Percentiles rank a stretch among this genome's conserved stretches.
These are phyloP conservation scores for Solanum hybrid DNA, from an alignment of 305 asterid genomes.

Conservation along the genomic window DNA sequence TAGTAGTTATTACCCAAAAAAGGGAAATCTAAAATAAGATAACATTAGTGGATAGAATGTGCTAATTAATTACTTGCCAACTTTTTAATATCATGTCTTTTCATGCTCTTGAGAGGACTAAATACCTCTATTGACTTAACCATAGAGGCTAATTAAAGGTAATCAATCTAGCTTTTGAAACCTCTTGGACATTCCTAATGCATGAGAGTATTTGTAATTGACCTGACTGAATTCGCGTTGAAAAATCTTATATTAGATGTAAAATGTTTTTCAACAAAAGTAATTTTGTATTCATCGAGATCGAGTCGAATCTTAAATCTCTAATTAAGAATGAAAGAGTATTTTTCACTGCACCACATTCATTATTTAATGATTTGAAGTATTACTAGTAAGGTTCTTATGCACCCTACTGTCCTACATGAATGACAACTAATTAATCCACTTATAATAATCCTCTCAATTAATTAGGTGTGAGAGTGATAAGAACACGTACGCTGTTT, in stretches of 20 bases:
- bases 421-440: neutral
- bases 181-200: neutral
- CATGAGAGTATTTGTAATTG: neutral
- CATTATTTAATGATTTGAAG: neutral
- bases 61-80: neutral
- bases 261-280: neutral
- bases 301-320: neutral
- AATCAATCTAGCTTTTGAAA: neutral
- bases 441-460: neutral
- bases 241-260: neutral
- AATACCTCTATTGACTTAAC: neutral
- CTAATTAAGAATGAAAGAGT: too few relatives aligned
- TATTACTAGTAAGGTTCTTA: neutral
- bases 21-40: neutral
- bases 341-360: neutral
- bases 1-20: neutral
- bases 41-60: constrained; percentile 5
- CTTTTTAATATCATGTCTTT: constrained; percentile 1
- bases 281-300: neutral
- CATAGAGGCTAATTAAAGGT: neutral
- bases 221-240: accelerated
- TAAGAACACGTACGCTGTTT: neutral
- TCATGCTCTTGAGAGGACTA: constrained; percentile 9
- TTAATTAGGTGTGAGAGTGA: neutral
- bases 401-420: neutral